Evolutionary conservation across 331 rosid species (phyloP).

Genomic region (Prunus yedoensis): DNA sequence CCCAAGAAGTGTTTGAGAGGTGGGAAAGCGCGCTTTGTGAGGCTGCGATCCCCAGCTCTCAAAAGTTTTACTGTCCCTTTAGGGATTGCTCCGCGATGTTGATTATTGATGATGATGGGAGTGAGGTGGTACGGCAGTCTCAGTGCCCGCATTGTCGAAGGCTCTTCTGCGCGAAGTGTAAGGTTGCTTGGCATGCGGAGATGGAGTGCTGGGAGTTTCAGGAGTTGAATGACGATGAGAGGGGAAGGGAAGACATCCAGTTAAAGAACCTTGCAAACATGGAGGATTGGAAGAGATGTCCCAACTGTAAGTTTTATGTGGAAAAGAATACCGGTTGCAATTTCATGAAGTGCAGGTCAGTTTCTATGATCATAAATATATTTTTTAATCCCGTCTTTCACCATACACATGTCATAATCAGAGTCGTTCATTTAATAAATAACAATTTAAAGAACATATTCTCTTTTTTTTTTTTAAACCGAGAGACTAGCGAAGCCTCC

Average conservation of each 20-base stretch:
- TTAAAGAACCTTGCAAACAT: not conserved
- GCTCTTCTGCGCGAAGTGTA: not conserved
- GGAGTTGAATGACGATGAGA: slow-evolving; percentile 10
- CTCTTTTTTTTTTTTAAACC: no score
- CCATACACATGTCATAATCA: no score
- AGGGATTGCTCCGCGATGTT: not conserved
- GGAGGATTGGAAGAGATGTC: slow-evolving; percentile 3
- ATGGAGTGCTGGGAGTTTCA: not conserved
- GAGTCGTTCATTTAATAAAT: no score
- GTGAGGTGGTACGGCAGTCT: not conserved
- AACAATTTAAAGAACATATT: no score
- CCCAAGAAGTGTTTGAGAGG: not conserved
- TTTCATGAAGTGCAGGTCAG: slow-evolving; percentile 5
- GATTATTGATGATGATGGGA: not conserved
- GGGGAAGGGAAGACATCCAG: not conserved
- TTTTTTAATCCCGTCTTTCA: no score
- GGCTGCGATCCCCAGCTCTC: not conserved
- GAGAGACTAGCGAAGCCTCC: no score
- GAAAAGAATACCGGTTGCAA: not conserved
- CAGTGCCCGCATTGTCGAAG: slow-evolving; percentile 2
- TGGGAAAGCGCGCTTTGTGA: not conserved
- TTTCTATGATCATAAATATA: not conserved
- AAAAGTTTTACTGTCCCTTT: not conserved
- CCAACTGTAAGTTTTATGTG: not conserved
- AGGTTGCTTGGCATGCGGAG: not conserved